A percentile compares a stretch with the other conserved stretches of the same genome.
Evolutionary conservation across 2,329 filamentous ascomycete genomes (phyloP).

Genomic region (Malbranchea cinnamomea): DNA sequence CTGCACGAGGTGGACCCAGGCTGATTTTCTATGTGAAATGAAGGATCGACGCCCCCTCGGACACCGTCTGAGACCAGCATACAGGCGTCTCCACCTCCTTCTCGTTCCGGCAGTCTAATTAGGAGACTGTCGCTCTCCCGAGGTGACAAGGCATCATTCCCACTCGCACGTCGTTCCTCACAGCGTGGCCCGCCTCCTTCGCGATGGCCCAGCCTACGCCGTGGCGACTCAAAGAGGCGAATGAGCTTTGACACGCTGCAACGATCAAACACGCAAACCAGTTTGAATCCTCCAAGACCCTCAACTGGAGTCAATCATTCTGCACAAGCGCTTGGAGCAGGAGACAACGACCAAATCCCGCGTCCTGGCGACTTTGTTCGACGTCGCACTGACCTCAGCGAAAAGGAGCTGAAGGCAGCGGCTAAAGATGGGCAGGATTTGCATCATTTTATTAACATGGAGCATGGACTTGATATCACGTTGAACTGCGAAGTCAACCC

Average conservation of each 20-base stretch:
- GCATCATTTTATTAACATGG: conserved; percentile 52
- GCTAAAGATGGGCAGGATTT: conserved; percentile 39
- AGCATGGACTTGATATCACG: conserved; percentile 72
- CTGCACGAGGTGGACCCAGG: too few relatives aligned
- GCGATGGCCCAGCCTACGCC: conserved; percentile 23
- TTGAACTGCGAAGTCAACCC: conserved; percentile 81
- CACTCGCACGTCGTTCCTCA: conserved; percentile 34
- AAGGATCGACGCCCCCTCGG: conserved; percentile 56
- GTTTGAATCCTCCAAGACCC: conserved; percentile 3
- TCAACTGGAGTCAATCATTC: too few relatives aligned
- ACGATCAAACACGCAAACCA: conserved; percentile 8
- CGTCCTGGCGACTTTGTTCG: conserved; percentile 43
- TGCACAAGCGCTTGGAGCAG: too few relatives aligned
- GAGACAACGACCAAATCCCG: conserved; percentile 10
- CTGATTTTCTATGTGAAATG: conserved; percentile 30
- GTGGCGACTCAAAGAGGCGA: conserved; percentile 15
- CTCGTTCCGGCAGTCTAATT: conserved; percentile 28
- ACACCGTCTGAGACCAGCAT: conserved; percentile 44
- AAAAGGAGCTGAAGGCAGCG: conserved; percentile 43
- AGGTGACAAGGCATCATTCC: conserved; percentile 30
- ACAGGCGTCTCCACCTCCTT: conserved; percentile 14
- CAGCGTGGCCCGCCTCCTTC: conserved; percentile 28
- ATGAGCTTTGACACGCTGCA: conserved; percentile 23
- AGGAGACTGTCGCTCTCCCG: conserved; percentile 49
- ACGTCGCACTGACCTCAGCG: conserved; percentile 52